Conservation (phyloP, 2,329 filamentous ascomycete genomes). For the Arthrinium puccinioides region DNA sequence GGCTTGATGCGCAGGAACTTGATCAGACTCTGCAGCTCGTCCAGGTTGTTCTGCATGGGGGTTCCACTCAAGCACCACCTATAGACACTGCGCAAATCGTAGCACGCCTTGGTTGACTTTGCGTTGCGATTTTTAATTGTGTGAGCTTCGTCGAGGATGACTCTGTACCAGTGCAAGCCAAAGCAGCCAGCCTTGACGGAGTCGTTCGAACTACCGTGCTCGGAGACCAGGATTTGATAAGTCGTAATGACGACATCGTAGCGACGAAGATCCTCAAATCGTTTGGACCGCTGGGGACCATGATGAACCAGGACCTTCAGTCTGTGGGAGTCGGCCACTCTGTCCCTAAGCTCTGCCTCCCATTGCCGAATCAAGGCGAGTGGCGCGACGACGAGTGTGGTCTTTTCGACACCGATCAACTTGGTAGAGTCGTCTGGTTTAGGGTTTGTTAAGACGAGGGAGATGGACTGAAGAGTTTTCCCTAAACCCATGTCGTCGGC, state of each 20-base stretch:
- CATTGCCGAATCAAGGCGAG: slow-evolving; percentile 93
- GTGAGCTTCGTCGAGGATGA: slow-evolving; percentile 94
- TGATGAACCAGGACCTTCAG: slow-evolving; percentile 87
- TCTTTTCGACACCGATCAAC: slow-evolving; percentile 58
- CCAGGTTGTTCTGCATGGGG: slow-evolving; percentile 96
- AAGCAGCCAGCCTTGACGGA: slow-evolving; percentile 75
- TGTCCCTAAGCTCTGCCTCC: slow-evolving; percentile 87
- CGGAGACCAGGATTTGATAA: slow-evolving; percentile 90
- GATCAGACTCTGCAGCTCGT: slow-evolving; percentile 90
- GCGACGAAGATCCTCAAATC: slow-evolving; percentile 64
- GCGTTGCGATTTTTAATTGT: slow-evolving; percentile 98
- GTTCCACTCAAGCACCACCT: slow-evolving; percentile 96
- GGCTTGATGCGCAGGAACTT: slow-evolving; percentile 88
- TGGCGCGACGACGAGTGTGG: slow-evolving; percentile 86
- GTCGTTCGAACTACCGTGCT: slow-evolving; percentile 65
- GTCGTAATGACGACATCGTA: slow-evolving; percentile 98
- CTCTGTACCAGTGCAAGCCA: slow-evolving; percentile 87
- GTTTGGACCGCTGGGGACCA: slow-evolving; percentile 77
- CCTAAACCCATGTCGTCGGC: slow-evolving; percentile 97
- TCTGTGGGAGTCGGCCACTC: slow-evolving; percentile 60
- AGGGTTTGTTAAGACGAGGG: slow-evolving; percentile 76
- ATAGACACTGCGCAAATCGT: slow-evolving; percentile 75
- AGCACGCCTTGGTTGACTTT: slow-evolving; percentile 90
- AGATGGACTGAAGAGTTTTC: slow-evolving; percentile 91
- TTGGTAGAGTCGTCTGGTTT: slow-evolving; percentile 49